Percentiles rank a stretch among this genome's conserved stretches.
phyloP scores from a whole-genome alignment of 176 grass and related monocot species.

The Neostapfia colusana region DNA sequence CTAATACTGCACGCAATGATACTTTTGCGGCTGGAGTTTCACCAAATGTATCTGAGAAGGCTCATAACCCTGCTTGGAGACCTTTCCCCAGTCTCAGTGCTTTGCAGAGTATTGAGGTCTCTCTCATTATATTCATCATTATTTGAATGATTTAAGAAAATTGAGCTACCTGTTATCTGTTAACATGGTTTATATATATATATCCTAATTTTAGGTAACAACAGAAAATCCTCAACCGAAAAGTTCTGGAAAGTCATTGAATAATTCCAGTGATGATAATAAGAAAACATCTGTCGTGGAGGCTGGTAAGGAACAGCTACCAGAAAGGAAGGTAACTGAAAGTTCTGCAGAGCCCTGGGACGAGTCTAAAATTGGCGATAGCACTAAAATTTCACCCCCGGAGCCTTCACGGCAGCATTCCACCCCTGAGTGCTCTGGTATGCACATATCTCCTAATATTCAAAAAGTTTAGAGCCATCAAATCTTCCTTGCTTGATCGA shows the following conservation, averaged over 20 bases:
- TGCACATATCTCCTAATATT: conserved; percentile 45
- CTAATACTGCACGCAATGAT: conserved; percentile 56
- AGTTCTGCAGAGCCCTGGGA: conserved; percentile 42
- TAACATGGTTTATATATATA: conserved; percentile 39
- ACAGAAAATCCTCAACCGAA: conserved; percentile 42
- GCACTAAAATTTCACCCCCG: conserved; percentile 31
- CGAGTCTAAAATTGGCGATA: conserved; percentile 34
- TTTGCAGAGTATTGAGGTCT: conserved; percentile 54
- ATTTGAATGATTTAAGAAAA: background rate
- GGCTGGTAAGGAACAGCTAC: conserved; percentile 44
- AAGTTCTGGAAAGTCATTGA: conserved; percentile 39
- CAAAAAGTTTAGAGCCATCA: conserved; percentile 37
- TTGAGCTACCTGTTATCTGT: conserved; percentile 1
- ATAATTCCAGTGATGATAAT: conserved; percentile 45
- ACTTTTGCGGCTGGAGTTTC: conserved; percentile 71
- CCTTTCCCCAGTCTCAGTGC: conserved; percentile 47
- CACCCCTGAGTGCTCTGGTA: conserved; percentile 43
- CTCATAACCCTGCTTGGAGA: conserved; percentile 54
- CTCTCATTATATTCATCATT: background rate
- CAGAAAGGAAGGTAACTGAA: conserved; percentile 44
- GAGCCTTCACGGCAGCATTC: conserved; percentile 48
- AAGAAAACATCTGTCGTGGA: conserved; percentile 31
- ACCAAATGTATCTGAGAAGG: conserved; percentile 60
- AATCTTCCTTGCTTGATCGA: conserved; percentile 55
- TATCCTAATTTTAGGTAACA: conserved; percentile 50